These are phyloP conservation scores for Solanum chmielewskii DNA, from an alignment of 257 asterid genomes.

Conservation along the genomic window DNA sequence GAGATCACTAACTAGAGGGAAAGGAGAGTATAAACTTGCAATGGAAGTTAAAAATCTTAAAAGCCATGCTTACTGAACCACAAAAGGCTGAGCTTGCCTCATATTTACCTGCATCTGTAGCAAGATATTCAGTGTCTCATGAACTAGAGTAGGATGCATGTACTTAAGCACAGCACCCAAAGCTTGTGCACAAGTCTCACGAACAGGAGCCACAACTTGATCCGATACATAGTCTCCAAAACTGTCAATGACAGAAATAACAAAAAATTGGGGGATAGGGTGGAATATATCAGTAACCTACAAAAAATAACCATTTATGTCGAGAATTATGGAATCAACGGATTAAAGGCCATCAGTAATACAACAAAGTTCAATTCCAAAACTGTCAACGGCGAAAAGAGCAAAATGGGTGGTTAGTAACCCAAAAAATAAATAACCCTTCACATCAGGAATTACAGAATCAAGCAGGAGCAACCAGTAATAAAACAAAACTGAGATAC, in stretches of 20 bases:
- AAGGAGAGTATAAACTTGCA: background rate
- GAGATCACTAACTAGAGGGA: background rate
- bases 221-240: conserved; percentile 98
- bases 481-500: background rate
- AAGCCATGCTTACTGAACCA: background rate
- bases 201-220: conserved; percentile 99
- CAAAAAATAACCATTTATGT: background rate
- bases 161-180: conserved; percentile 95
- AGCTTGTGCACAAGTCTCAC: conserved; percentile 99
- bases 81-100: conserved; percentile 3
- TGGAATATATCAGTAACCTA: background rate
- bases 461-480: background rate
- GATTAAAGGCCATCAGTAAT: background rate
- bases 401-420: background rate
- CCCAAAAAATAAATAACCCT: background rate
- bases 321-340: background rate
- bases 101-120: conserved; percentile 92
- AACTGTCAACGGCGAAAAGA: background rate
- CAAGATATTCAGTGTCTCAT: conserved; percentile 66
- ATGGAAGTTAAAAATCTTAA: background rate
- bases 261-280: background rate
- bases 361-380: background rate
- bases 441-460: background rate
- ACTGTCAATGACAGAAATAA: conserved; percentile 30
- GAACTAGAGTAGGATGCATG: conserved; percentile 79